Evolutionary conservation across 192 early-diverging fungal genomes (phyloP).

Genomic region (Podochytrium sp.): DNA sequence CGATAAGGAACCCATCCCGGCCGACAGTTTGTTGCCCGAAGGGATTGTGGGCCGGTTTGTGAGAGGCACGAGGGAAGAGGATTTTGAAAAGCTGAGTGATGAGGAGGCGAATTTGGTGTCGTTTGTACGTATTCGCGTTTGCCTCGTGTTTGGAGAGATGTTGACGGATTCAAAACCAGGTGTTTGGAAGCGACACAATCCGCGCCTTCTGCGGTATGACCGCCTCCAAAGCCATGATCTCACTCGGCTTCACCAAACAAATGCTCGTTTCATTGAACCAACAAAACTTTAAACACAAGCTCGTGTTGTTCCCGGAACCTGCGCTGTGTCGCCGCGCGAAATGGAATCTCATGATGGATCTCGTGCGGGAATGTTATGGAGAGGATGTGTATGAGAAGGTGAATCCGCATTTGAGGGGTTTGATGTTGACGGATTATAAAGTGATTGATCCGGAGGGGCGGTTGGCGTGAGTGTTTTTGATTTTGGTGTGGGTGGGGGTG

Average conservation of each 20-base stretch:
- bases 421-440: neutral
- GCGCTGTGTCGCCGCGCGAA: neutral
- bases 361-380: constrained; percentile 1
- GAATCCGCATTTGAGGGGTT: neutral
- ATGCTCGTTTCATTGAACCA: neutral
- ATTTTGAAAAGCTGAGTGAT: neutral
- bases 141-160: too few relatives aligned
- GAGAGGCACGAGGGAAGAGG: neutral
- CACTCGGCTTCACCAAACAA: neutral
- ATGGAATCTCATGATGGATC: constrained; percentile 1
- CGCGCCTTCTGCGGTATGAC: neutral
- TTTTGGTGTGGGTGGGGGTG: too few relatives aligned
- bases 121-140: constrained; percentile 7
- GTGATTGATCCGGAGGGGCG: neutral
- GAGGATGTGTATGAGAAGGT: constrained; percentile 3
- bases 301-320: constrained; percentile 16
- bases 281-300: neutral
- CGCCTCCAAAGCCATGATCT: neutral
- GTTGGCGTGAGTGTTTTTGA: neutral
- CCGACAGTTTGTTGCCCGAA: neutral
- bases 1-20: neutral
- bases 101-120: neutral
- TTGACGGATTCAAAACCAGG: too few relatives aligned
- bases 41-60: constrained; percentile 17
- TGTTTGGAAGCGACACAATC: constrained; percentile 22